Evolutionary conservation across 2,329 filamentous ascomycete genomes (phyloP).

Genomic region (Pseudodiploospora longispora): DNA sequence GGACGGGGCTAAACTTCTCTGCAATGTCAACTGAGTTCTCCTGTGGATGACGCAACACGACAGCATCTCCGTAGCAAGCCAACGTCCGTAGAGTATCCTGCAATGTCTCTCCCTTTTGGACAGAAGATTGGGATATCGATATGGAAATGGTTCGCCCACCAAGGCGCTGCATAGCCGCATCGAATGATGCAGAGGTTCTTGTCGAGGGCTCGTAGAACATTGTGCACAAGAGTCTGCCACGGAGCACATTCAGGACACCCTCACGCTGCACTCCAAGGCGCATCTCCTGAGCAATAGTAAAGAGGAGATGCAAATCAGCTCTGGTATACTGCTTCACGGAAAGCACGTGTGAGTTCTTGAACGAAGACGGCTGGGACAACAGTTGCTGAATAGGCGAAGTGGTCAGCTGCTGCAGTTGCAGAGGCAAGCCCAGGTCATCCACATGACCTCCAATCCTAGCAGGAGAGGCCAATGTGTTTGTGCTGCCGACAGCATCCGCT

Average conservation of each 20-base stretch:
- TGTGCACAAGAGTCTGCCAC: conserved; percentile 77
- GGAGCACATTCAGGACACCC: conserved; percentile 79
- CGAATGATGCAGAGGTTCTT: conserved; percentile 89
- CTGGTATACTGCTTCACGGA: conserved; percentile 88
- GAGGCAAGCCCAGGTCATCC: conserved; percentile 39
- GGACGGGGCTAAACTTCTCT: conserved; percentile 79
- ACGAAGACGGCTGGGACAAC: conserved; percentile 65
- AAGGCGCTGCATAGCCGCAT: conserved; percentile 96
- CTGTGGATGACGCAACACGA: conserved; percentile 90
- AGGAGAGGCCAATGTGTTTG: conserved; percentile 13
- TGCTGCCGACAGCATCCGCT: conserved; percentile 14
- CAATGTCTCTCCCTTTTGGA: conserved; percentile 87
- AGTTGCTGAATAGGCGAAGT: conserved; percentile 62
- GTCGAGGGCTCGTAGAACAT: conserved; percentile 99
- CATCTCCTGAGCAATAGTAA: conserved; percentile 98
- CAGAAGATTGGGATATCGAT: conserved; percentile 75
- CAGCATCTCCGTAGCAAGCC: conserved; percentile 86
- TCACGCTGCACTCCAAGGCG: conserved; percentile 87
- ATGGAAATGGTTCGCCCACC: conserved; percentile 81
- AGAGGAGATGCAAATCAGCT: conserved; percentile 82
- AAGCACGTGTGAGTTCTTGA: conserved; percentile 83
- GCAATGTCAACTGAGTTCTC: conserved; percentile 74
- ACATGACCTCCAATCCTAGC: conserved; percentile 18
- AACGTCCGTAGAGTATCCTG: conserved; percentile 92
- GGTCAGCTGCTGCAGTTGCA: conserved; percentile 42